Base-by-base conservation (phyloP, 768 basidiomycete genomes). In the Pulveroboletus frians region DNA sequence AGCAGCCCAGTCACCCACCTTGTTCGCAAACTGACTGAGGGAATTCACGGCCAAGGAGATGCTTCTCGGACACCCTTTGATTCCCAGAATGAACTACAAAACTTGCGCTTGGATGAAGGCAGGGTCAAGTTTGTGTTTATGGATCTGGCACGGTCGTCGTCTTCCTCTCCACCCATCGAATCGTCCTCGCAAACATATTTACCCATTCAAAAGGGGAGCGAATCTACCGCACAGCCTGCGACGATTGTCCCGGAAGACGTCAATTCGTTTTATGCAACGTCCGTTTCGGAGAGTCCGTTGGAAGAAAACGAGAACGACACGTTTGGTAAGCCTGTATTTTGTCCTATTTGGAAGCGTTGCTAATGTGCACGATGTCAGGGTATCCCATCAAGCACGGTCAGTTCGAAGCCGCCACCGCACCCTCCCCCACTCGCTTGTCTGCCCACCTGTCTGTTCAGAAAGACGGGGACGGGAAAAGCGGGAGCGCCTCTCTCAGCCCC, bases 1-100 rank as follows among this genome's bases (percentile, higher is more conserved):
- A 59, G 60, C 17, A 75, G 73, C 47, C 72, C 71, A 0, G 61
- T 76, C 11, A 61, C 64, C 7, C 63, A 61, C 9, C 69, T 74
- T 17, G 65, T 72, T 27, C 73, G 72, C 8, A 75, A 71, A 46
- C 59, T 76, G 39, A 68, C 67, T n/a, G 66, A 65, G 42, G 67
- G 69, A 44, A 61, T 73, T 10, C 64, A 63, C 14, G 68, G 64
- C 35, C 44, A 63, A 23, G 61, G 53, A 20, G 42, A 44, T 34
- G n/a, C 38, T 5, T 53, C 50, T 13, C 51, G 41, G 34, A 51
- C 47, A 13, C 60, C 44, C 5, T 56, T 54, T 3, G 56, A 46
- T 48, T n/a, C 34, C 4, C 59, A 60, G 45, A 49, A 39, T 21
- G 58, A 50, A 10, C 26, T 47, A 1, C 51, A 44, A 40, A 49